phyloP scores from a whole-genome alignment of 768 basidiomycete genomes.

The Tubosaeta sp. region DNA sequence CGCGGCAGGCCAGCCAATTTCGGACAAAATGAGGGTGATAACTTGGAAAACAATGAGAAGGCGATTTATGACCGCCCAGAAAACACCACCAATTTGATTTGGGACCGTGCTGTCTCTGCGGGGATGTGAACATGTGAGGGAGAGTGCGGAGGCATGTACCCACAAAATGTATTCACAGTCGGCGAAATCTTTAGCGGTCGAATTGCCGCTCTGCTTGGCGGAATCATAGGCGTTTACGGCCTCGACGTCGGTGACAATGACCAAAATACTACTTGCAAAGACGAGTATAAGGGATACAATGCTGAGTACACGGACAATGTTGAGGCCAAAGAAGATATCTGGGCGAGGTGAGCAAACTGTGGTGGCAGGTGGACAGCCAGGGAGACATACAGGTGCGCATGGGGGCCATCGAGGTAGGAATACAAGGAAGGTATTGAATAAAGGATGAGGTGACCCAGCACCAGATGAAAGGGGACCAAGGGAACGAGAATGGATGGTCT shows the following conservation, averaged over 20 bases:
- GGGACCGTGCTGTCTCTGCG: constrained; percentile 74
- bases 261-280: constrained; percentile 73
- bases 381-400: constrained; percentile 43
- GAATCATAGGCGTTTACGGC: constrained; percentile 67
- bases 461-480: constrained; percentile 15
- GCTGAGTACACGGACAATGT: constrained; percentile 72
- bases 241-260: constrained; percentile 66
- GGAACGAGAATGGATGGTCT: constrained; percentile 4
- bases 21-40: constrained; percentile 74
- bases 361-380: not conserved
- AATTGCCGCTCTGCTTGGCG: constrained; percentile 31
- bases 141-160: constrained; percentile 21
- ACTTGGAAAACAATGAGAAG: constrained; percentile 85
- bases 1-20: constrained; percentile 71
- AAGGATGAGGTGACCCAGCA: constrained; percentile 31
- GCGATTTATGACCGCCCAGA: constrained; percentile 88
- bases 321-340: constrained; percentile 74
- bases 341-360: constrained; percentile 3
- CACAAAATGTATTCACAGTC: constrained; percentile 80
- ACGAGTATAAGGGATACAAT: constrained; percentile 77
- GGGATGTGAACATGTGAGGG: constrained; percentile 17
- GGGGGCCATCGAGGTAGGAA: constrained; percentile 21
- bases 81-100: constrained; percentile 84
- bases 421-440: constrained; percentile 15
- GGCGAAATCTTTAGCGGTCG: constrained; percentile 30